Conservation (phyloP, 2,329 filamentous ascomycete genomes). For the Sporothrix brasiliensis region DNA sequence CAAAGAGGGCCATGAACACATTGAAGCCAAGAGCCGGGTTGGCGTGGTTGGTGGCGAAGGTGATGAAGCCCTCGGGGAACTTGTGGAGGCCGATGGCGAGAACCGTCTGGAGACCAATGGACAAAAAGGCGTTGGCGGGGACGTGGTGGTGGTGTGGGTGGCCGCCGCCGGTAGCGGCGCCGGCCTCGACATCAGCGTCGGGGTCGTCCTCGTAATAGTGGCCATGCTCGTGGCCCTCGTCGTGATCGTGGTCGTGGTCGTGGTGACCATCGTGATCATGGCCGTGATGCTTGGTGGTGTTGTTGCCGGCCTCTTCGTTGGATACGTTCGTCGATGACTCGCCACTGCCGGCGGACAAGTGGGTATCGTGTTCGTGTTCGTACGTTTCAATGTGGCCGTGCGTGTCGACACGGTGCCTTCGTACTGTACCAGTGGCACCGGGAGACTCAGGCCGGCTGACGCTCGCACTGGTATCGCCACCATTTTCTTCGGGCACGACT, state of each 20-base stretch:
- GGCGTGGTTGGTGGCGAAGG: conserved; percentile 95
- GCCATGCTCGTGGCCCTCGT: background rate
- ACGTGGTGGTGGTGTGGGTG: conserved; percentile 84
- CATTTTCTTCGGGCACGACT: conserved; percentile 42
- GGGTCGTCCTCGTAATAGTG: background rate
- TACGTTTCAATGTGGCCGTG: conserved; percentile 41
- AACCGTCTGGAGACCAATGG: conserved; percentile 93
- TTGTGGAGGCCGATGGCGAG: conserved; percentile 96
- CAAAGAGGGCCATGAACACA: conserved; percentile 93
- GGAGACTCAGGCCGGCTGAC: background rate
- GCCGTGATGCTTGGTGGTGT: conserved; percentile 24
- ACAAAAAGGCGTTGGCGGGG: conserved; percentile 87
- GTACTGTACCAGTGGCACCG: background rate
- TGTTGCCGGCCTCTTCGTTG: conserved; percentile 38
- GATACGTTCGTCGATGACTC: conserved; percentile 27
- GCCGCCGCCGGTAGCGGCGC: background rate
- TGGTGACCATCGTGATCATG: conserved; percentile 31
- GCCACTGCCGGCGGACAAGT: background rate
- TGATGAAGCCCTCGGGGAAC: conserved; percentile 84
- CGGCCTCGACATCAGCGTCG: conserved; percentile 35
- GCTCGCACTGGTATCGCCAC: conserved; percentile 30
- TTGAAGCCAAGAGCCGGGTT: conserved; percentile 85
- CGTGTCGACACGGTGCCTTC: conserved; percentile 13
- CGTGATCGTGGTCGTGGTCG: conserved; percentile 6
- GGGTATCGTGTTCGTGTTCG: conserved; percentile 32